Base-by-base conservation (phyloP, 352 stramenopile species). In the Pythium apleroticum region DNA sequence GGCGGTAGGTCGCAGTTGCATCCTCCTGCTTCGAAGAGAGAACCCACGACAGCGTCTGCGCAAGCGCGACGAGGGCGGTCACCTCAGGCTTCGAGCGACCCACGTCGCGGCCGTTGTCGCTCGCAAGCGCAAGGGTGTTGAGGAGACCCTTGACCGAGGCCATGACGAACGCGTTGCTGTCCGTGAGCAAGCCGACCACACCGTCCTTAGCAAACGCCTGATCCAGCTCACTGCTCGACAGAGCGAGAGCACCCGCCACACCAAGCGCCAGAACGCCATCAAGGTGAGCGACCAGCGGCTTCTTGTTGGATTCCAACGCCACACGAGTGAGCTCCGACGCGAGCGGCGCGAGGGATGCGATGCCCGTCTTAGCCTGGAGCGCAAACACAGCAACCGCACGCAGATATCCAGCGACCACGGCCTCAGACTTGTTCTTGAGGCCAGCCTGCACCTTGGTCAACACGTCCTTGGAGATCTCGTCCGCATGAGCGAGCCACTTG, bases 241-340 rank as follows among this genome's bases (percentile, higher is more conserved):
- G 76, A 22, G 82, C 80, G 35, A 92, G 77, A 24, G 68, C 68
- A 27, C 83, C 85, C 20, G 81, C 83, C 11, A 93, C 60, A 11
- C 75, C 74, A 61, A 95, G 56, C 17, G 88, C 82, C 3, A 96
- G 66, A 31, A 96, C 67, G 15, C 86, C 88, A 41, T 95, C 86
- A n/a, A 93, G 57, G 60, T 93, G 88, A 4, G 74, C 55, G 25
- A 93, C 49, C 52, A 88, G 86, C 0, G 78, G 70, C 71, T 94
- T 96, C 73, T 95, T 96, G 58, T 83, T 90, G 4, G 82, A 64
- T 10, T 92, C 81, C 37, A 77, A 67, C 30, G 87, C 74, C 28
- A 96, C 66, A 0, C 63, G 63, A 43, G 88, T 35, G n/a, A 93
- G 52, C 62, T 92, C 77, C 10, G 80, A 65, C 3, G 73, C 74